Conservation (phyloP, 495 filamentous ascomycete species). For the Penicilliopsis zonata region DNA sequence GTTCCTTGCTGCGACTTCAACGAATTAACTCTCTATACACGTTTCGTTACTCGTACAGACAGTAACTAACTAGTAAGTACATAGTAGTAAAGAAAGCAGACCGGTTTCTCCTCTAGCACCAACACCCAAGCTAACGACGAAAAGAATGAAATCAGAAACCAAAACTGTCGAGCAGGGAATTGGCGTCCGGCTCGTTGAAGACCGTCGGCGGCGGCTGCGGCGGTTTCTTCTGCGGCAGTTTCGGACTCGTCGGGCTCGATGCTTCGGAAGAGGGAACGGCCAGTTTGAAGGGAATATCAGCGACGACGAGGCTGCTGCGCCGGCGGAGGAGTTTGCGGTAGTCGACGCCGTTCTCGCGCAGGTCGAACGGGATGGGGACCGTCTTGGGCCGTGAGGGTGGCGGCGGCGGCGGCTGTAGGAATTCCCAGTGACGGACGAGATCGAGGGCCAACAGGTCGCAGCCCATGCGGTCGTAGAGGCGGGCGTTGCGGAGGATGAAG, state of each 20-base stretch:
- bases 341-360: slow-evolving; percentile 36
- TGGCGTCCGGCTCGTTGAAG: slow-evolving; percentile 86
- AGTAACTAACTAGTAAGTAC: no score
- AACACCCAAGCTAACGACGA: slow-evolving; percentile 1
- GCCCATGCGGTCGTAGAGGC: slow-evolving; percentile 88
- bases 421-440: slow-evolving; percentile 74
- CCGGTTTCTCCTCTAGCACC: slow-evolving; percentile 1
- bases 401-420: slow-evolving; percentile 40
- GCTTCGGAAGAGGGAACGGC: slow-evolving; percentile 3
- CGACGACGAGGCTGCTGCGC: slow-evolving; percentile 67
- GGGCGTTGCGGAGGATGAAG: slow-evolving; percentile 80
- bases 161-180: slow-evolving; percentile 69
- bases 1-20: no score
- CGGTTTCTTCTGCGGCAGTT: slow-evolving; percentile 41
- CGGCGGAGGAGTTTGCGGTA: slow-evolving; percentile 58
- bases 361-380: slow-evolving; percentile 12
- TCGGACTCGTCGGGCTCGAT: slow-evolving; percentile 12
- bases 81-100: no score
- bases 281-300: slow-evolving; percentile 49
- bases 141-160: slow-evolving; percentile 37
- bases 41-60: no score
- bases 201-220: slow-evolving; percentile 59
- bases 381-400: slow-evolving; percentile 18
- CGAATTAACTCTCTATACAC: no score
- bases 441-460: slow-evolving; percentile 89